These are phyloP conservation scores for Sistotremastrum suecicum DNA, from an alignment of 768 basidiomycete species.

Conservation along the genomic window DNA sequence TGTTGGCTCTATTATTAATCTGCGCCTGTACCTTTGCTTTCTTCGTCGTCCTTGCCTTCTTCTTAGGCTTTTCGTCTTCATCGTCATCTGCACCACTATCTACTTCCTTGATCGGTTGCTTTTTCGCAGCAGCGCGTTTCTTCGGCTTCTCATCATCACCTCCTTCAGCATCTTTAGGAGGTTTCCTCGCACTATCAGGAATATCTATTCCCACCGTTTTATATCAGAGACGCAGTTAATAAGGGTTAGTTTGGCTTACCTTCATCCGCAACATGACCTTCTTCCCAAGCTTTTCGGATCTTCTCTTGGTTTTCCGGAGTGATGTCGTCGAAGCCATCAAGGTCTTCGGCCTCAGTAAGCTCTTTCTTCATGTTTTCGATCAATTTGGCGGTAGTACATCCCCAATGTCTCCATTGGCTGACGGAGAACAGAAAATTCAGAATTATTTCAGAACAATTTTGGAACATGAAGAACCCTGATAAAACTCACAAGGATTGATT, in stretches of 20 bases:
- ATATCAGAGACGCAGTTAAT: no score
- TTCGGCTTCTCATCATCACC: conserved; percentile 36
- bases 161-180: conserved; percentile 26
- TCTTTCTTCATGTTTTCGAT: conserved; percentile 55
- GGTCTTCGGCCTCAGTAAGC: conserved; percentile 43
- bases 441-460: neutral
- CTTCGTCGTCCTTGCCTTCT: conserved; percentile 21
- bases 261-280: conserved; percentile 66
- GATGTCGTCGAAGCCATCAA: conserved; percentile 80
- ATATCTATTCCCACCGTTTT: conserved; percentile 32
- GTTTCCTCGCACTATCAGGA: conserved; percentile 55
- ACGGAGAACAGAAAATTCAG: neutral
- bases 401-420: conserved; percentile 86
- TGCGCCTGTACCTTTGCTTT: conserved; percentile 20
- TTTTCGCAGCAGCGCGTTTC: conserved; percentile 27
- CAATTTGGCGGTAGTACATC: conserved; percentile 61
- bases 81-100: conserved; percentile 15
- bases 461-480: neutral
- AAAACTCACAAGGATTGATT: conserved; percentile 45
- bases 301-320: conserved; percentile 54
- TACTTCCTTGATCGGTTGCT: conserved; percentile 20
- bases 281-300: conserved; percentile 58
- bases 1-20: conserved; percentile 6
- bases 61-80: conserved; percentile 22
- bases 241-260: no score